These are phyloP conservation scores for Thalassiosira livingstoniorum DNA, from an alignment of 352 stramenopile species.

Conservation along the genomic window DNA sequence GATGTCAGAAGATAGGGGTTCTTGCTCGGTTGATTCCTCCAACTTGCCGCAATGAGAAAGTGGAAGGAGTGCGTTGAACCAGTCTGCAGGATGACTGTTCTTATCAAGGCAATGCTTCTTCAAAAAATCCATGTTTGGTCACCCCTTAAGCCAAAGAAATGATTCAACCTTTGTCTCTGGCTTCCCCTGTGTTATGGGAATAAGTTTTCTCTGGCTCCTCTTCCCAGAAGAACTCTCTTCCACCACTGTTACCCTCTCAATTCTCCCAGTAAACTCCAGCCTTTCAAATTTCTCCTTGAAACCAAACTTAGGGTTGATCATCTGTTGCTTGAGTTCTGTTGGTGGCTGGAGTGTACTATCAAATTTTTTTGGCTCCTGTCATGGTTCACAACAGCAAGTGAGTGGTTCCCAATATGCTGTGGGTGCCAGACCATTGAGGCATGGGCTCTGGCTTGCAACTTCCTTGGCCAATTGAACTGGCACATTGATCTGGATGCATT, in stretches of 20 bases:
- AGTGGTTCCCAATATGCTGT: constrained; percentile 30
- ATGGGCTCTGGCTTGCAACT: background rate
- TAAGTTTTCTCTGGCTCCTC: constrained; percentile 1
- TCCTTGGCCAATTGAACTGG: background rate
- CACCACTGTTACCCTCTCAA: constrained; percentile 23
- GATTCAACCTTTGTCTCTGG: background rate
- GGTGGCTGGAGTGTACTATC: constrained; percentile 22
- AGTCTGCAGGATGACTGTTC: constrained; percentile 46
- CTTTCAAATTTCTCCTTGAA: constrained; percentile 35
- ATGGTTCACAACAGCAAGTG: background rate
- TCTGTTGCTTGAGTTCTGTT: constrained; percentile 18
- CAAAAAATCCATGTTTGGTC: constrained; percentile 36
- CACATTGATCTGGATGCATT: constrained; percentile 6
- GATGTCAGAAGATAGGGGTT: constrained; percentile 19
- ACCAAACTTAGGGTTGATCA: constrained; percentile 33
- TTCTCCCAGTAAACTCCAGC: constrained; percentile 25
- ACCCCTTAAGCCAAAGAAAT: constrained; percentile 2
- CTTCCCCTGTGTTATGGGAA: background rate
- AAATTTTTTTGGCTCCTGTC: constrained; percentile 32
- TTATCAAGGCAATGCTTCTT: constrained; percentile 28
- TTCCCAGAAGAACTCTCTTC: too few relatives aligned
- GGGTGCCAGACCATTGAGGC: constrained; percentile 28
- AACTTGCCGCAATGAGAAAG: constrained; percentile 22
- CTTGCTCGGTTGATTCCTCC: background rate
- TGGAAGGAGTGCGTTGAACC: constrained; percentile 35